Evolutionary conservation across 352 stramenopile genomes (phyloP).

Genomic region (Globisporangium barbulae): DNA sequence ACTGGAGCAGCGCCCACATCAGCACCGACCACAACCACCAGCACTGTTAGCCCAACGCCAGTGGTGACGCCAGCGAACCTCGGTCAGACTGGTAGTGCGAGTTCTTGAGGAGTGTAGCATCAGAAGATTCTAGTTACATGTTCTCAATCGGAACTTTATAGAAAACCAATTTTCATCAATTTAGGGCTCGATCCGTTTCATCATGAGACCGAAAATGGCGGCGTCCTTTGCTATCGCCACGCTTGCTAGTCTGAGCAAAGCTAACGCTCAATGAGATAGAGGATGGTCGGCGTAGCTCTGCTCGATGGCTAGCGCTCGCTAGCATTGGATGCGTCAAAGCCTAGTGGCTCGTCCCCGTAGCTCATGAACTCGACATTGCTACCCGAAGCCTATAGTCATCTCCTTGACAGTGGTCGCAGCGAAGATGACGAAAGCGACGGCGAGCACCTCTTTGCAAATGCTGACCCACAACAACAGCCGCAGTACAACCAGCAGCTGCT

Average conservation of each 20-base stretch:
- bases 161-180: no score
- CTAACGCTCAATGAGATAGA: neutral
- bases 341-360: neutral
- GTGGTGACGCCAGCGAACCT: neutral
- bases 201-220: no score
- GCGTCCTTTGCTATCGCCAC: no score
- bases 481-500: neutral
- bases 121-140: neutral
- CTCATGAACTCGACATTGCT: constrained; percentile 24
- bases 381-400: constrained; percentile 19
- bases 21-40: neutral
- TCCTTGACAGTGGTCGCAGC: constrained; percentile 23
- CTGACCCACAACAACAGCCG: neutral
- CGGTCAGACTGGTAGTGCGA: neutral
- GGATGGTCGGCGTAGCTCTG: neutral
- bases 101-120: neutral
- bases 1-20: neutral
- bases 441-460: neutral
- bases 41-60: neutral
- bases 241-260: neutral
- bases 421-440: constrained; percentile 23
- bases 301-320: neutral
- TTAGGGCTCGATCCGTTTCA: no score
- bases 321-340: no score
- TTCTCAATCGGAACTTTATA: neutral